Evolutionary conservation across 257 asterid genomes (phyloP), one percentile per base, ranked within the genome.

Genomic region (Mentha longifolia): DNA sequence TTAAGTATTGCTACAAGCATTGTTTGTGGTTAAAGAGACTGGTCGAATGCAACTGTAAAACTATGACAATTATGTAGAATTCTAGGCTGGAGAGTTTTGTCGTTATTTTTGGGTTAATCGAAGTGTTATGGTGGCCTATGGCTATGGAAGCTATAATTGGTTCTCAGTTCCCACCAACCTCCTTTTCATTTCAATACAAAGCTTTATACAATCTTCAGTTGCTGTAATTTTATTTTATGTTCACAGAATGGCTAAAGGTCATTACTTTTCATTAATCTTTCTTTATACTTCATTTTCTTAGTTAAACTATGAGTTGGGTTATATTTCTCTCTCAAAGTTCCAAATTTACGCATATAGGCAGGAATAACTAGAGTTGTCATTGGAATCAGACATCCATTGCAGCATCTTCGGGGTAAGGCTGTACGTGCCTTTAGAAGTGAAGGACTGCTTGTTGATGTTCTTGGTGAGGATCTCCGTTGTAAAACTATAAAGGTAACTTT

Each of bases 351-450:
- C 57, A 61, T 81, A 73, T 82, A 95, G 99, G 98, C 99, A 78
- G 98, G 95, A 68, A 77, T 95, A 67, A 61, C 73, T 45, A 92
- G 98, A 85, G 98, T 95, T 74, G 98, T 95, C 61, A 74, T 95
- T 67, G 99, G 99, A 61, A 89, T 95, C 51, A 85, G 99, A 67
- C 96, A 95, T 89, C 99, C 99, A 16, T 47, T 90, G 86, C 85
- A 80, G 79, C 96, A 92, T 86, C 88, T 91, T 59, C 90, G 99
- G 35, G 96, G 99, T 25, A 81, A 89, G 80, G 98, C 95, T 61
- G 74, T 95, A 65, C 95, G 85, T 28, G 98, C 92, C 14, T 74
- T 95, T n/a, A 88, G 87, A 80, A 79, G 82, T 77, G 91, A 86
- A 83, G 98, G 97, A 61, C 62, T 95, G 78, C 73, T 81, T 76